Percentiles rank a stretch among this genome's conserved stretches.
Evolutionary conservation across 495 filamentous ascomycete genomes (phyloP).

Genomic region (Lasiosphaeria ovina): DNA sequence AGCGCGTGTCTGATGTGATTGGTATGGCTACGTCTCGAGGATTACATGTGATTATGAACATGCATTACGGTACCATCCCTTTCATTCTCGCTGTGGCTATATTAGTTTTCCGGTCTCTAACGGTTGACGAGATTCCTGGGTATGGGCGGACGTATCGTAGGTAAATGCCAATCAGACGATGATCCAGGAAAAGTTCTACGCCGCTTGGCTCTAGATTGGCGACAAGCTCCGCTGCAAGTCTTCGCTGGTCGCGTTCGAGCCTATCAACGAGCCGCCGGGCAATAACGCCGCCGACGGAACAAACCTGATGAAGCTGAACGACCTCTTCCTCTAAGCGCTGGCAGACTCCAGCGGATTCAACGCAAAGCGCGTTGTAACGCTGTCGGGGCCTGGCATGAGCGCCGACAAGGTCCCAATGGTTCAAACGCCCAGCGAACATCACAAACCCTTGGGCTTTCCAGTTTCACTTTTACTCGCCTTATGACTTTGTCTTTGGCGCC

Average conservation of each 20-base stretch:
- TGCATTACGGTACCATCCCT: constrained; percentile 52
- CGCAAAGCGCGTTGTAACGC: constrained; percentile 52
- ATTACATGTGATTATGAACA: constrained; percentile 57
- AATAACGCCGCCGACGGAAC: constrained; percentile 49
- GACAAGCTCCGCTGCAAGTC: constrained; percentile 55
- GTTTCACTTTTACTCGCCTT: constrained; percentile 64
- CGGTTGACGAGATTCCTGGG: constrained; percentile 45
- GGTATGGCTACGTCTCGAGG: constrained; percentile 52
- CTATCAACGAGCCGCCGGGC: constrained; percentile 60
- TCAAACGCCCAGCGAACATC: constrained; percentile 46
- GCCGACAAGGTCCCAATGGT: constrained; percentile 55
- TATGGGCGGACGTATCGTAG: constrained; percentile 56
- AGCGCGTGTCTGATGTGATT: constrained; percentile 59
- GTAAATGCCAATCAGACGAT: constrained; percentile 46
- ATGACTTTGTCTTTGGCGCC: constrained; percentile 51
- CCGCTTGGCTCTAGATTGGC: constrained; percentile 60
- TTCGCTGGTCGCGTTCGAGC: constrained; percentile 54
- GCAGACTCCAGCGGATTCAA: constrained; percentile 58
- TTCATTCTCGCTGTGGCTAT: too few relatives aligned
- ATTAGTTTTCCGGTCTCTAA: background rate
- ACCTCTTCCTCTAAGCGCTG: constrained; percentile 55
- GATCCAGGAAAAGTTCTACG: constrained; percentile 57
- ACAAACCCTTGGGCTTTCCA: constrained; percentile 61
- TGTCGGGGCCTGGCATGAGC: constrained; percentile 53
- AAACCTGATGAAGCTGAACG: constrained; percentile 55